Percentiles rank a stretch among this genome's conserved stretches.
Conservation (phyloP, 345 rosid species). For the Citrus sp. region DNA sequence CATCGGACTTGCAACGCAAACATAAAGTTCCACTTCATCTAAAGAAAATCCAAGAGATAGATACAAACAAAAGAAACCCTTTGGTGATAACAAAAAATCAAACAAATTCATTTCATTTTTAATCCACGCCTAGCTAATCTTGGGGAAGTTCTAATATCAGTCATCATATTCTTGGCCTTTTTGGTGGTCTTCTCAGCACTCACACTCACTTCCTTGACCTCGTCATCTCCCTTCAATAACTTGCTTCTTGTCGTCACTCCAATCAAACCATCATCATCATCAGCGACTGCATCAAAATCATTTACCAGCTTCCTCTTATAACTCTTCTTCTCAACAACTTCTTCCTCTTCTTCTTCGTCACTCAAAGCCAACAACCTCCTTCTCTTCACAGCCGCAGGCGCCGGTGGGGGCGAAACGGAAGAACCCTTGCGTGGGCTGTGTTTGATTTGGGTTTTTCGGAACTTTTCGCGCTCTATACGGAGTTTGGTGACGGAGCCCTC, state of each 20-base stretch:
- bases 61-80: neutral
- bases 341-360: constrained; percentile 34
- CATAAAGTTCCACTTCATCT: neutral
- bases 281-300: constrained; percentile 73
- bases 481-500: constrained; percentile 69
- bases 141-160: constrained; percentile 49
- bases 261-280: neutral
- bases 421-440: constrained; percentile 14
- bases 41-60: neutral
- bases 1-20: no score
- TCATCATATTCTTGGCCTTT: constrained; percentile 2
- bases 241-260: constrained; percentile 13
- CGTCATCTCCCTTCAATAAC: constrained; percentile 14
- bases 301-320: constrained; percentile 38
- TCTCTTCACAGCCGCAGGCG: constrained; percentile 56
- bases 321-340: neutral
- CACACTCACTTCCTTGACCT: constrained; percentile 5
- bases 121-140: constrained; percentile 45
- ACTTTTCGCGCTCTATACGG: constrained; percentile 45
- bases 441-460: constrained; percentile 6
- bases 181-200: constrained; percentile 13
- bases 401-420: constrained; percentile 57
- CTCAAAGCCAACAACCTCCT: constrained; percentile 46
- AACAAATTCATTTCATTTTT: neutral
- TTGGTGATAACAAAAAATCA: neutral